Conservation (phyloP, 1,139 yeast species). For the Debaryomyces psychrophilus region DNA sequence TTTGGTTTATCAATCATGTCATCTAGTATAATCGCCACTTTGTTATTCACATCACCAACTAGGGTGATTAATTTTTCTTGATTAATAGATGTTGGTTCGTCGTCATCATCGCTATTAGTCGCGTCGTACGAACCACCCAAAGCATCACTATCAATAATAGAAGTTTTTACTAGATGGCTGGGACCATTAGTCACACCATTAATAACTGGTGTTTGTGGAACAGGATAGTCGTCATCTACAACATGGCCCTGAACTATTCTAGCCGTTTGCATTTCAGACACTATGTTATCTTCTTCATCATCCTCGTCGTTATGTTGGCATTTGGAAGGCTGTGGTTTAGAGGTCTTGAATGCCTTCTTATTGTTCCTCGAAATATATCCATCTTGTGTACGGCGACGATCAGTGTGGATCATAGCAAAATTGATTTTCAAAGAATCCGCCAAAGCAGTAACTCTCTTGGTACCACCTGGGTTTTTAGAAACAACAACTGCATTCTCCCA, state of each 20-base stretch:
- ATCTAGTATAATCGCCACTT: slow-evolving; percentile 91
- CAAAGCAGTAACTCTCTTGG: slow-evolving; percentile 94
- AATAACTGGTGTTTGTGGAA: slow-evolving; percentile 17
- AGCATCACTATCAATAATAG: slow-evolving; percentile 50
- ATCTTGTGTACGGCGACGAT: slow-evolving; percentile 87
- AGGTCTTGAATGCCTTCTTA: slow-evolving; percentile 37
- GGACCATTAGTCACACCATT: slow-evolving; percentile 13
- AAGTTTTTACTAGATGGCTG: slow-evolving; percentile 17
- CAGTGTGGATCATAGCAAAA: slow-evolving; percentile 99
- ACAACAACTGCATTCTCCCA: slow-evolving; percentile 83
- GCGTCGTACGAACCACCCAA: slow-evolving; percentile 87
- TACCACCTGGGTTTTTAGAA: slow-evolving; percentile 98
- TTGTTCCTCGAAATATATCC: slow-evolving; percentile 48
- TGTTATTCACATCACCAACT: slow-evolving; percentile 92
- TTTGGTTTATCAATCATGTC: slow-evolving; percentile 97
- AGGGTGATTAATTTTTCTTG: slow-evolving; percentile 89
- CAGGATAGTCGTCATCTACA: slow-evolving; percentile 77
- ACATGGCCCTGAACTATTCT: slow-evolving; percentile 97
- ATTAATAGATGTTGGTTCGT: slow-evolving; percentile 67
- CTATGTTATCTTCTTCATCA: slow-evolving; percentile 68
- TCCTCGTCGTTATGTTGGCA: slow-evolving; percentile 42
- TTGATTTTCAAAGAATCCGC: slow-evolving; percentile 95
- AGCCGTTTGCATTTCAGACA: slow-evolving; percentile 91
- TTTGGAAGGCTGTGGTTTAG: slow-evolving; percentile 25
- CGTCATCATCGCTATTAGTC: slow-evolving; percentile 75